Evolutionary conservation across 768 basidiomycete genomes (phyloP).

Genomic region (Tylopilus intermedius): DNA sequence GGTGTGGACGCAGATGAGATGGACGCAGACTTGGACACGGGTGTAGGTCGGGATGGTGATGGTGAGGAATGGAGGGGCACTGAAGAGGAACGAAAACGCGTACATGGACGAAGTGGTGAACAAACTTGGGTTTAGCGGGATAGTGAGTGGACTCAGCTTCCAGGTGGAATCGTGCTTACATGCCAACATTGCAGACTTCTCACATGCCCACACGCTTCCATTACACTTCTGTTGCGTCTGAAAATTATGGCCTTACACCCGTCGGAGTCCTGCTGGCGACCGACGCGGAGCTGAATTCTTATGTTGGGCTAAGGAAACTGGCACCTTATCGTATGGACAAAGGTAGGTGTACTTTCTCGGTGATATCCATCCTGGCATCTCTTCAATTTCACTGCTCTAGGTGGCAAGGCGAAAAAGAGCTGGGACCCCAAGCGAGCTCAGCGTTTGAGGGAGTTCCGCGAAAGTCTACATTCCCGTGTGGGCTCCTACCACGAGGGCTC

Average conservation of each 20-base stretch:
- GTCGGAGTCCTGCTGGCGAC: constrained; percentile 87
- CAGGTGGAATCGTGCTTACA: not conserved
- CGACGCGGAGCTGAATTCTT: constrained; percentile 89
- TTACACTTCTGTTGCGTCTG: constrained; percentile 66
- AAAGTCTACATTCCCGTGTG: constrained; percentile 46
- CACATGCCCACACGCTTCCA: constrained; percentile 91
- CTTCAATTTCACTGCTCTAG: constrained; percentile 5
- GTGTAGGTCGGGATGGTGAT: constrained; percentile 32
- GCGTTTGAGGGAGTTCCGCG: constrained; percentile 68
- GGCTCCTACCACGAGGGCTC: constrained; percentile 16
- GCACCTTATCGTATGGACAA: constrained; percentile 79
- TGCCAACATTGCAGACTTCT: constrained; percentile 56
- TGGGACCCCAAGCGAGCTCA: constrained; percentile 65
- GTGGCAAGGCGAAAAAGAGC: constrained; percentile 23
- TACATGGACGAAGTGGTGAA: constrained; percentile 90
- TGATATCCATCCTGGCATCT: not conserved
- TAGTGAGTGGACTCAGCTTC: constrained; percentile 49
- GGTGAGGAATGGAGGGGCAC: constrained; percentile 80
- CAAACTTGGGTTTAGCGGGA: constrained; percentile 86
- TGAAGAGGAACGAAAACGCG: constrained; percentile 85
- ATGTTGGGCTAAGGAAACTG: constrained; percentile 82
- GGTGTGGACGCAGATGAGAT: constrained; percentile 46
- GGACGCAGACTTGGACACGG: constrained; percentile 57
- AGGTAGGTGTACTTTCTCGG: constrained; percentile 17
- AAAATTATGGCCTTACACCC: constrained; percentile 67